Evolutionary conservation across 1,284 basidiomycete species (phyloP).

Genomic region (Rhodotorula glutinis): DNA sequence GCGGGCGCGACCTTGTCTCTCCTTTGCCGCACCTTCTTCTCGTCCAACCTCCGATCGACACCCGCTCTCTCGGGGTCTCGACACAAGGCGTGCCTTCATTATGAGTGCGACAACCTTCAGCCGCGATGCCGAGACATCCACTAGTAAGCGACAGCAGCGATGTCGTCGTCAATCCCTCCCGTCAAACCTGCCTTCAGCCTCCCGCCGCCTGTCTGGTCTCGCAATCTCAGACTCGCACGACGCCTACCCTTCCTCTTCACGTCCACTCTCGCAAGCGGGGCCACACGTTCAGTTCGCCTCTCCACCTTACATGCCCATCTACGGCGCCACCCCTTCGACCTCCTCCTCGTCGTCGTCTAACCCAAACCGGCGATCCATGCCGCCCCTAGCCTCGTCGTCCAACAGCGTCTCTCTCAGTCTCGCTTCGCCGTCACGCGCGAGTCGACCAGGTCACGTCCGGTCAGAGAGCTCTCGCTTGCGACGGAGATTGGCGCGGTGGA

Average conservation of each 20-base stretch:
- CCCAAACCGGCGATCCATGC: background rate
- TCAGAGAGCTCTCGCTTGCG: conserved; percentile 3
- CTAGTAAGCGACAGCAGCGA: background rate
- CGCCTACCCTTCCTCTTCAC: too few relatives aligned
- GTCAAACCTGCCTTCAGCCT: background rate
- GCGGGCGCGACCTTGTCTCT: too few relatives aligned
- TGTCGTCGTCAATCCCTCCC: background rate
- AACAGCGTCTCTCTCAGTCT: background rate
- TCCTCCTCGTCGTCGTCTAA: background rate
- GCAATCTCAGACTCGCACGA: too few relatives aligned
- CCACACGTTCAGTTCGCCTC: conserved; percentile 16
- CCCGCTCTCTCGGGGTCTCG: background rate
- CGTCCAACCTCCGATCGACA: background rate
- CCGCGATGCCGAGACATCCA: background rate
- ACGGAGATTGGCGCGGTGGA: conserved; percentile 10
- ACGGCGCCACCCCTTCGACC: background rate
- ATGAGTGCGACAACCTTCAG: background rate
- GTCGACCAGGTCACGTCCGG: background rate
- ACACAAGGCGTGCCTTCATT: background rate
- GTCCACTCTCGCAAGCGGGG: too few relatives aligned
- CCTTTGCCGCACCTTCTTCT: too few relatives aligned
- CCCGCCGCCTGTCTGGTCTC: background rate
- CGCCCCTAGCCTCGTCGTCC: background rate
- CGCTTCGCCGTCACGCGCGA: background rate
- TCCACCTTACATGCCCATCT: conserved; percentile 32